Conservation (phyloP, 257 asterid species). For the Echites panduratus region DNA sequence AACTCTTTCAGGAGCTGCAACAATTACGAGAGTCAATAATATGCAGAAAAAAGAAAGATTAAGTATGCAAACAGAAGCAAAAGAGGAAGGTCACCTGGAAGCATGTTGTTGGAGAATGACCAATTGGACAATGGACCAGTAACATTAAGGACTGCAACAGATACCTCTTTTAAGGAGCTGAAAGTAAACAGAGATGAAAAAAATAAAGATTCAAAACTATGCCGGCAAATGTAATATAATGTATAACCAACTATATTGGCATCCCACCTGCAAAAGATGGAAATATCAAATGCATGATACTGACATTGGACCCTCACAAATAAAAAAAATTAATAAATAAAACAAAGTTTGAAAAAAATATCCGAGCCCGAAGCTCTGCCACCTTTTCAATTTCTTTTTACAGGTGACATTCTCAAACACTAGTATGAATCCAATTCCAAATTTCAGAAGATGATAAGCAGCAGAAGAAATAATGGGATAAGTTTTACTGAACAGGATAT, state of each 20-base stretch:
- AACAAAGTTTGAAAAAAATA: too few species aligned
- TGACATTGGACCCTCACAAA: neutral
- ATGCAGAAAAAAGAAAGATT: constrained; percentile 8
- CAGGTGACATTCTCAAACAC: neutral
- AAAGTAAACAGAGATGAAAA: constrained; percentile 16
- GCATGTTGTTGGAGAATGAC: constrained; percentile 66
- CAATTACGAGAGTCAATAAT: constrained; percentile 17
- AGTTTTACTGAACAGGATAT: neutral
- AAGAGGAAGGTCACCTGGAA: constrained; percentile 64
- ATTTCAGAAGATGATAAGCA: neutral
- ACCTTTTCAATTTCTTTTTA: neutral
- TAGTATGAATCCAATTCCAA: neutral
- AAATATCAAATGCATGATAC: neutral
- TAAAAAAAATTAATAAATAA: neutral
- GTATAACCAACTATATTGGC: neutral
- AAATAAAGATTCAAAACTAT: neutral
- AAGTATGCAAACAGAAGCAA: constrained; percentile 2
- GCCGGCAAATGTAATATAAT: neutral
- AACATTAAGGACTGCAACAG: constrained; percentile 89
- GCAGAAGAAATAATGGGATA: neutral
- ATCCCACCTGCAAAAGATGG: neutral
- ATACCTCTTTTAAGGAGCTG: constrained; percentile 83
- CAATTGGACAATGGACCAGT: constrained; percentile 92
- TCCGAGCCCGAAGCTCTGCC: neutral
- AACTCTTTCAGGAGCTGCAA: constrained; percentile 56